phyloP scores from a whole-genome alignment of 2,329 filamentous ascomycete species.

The Aureobasidium lini region DNA sequence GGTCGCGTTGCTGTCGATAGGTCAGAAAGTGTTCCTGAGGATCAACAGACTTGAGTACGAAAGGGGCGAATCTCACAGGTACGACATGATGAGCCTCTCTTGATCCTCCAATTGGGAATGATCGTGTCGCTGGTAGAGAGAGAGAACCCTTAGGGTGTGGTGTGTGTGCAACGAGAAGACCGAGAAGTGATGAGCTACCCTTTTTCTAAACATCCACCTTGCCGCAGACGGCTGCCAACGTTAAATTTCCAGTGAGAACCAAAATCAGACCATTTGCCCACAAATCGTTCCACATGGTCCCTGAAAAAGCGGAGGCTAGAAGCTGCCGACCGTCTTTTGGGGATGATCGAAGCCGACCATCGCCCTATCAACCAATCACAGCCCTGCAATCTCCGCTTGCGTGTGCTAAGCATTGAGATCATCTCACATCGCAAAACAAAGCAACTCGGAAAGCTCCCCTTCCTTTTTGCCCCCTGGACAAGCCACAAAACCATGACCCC shows the following conservation, averaged over 20 bases:
- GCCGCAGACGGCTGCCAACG: background rate
- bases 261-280: conserved; percentile 7
- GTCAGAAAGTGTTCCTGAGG: background rate
- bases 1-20: conserved; percentile 21
- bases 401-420: conserved; percentile 1
- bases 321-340: background rate
- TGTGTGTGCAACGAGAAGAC: background rate
- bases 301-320: background rate
- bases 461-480: background rate
- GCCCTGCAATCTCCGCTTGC: background rate
- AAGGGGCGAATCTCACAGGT: conserved; percentile 2
- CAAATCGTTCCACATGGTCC: conserved; percentile 4
- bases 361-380: background rate
- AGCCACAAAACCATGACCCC: background rate
- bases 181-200: background rate
- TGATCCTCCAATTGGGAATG: background rate
- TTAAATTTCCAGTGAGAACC: conserved; percentile 10
- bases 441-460: background rate
- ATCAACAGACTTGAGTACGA: background rate
- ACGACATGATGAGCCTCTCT: conserved; percentile 12
- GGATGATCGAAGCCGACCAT: background rate
- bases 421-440: background rate
- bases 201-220: conserved; percentile 2
- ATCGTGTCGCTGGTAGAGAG: background rate
- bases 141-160: conserved; percentile 2